These are phyloP conservation scores for Staphylotrichum tortipilum DNA, from an alignment of 495 filamentous ascomycete genomes.

Conservation along the genomic window DNA sequence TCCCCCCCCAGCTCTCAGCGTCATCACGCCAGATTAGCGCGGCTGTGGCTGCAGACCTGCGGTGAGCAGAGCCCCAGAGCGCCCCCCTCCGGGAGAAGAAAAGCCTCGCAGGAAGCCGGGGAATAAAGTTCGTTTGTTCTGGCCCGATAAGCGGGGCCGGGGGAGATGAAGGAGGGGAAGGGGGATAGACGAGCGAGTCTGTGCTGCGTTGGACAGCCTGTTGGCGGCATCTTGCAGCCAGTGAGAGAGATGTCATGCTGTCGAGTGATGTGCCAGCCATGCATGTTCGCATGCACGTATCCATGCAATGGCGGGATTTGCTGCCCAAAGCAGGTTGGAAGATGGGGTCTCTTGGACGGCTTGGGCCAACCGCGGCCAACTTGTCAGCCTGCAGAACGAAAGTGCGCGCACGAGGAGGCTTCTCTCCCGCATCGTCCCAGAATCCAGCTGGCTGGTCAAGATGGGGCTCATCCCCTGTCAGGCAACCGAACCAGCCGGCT, in stretches of 20 bases:
- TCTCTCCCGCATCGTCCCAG: background rate
- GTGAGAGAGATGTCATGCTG: background rate
- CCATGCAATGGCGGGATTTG: constrained; percentile 6
- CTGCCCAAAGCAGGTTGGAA: background rate
- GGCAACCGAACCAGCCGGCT: background rate
- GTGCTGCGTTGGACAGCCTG: background rate
- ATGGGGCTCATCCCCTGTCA: background rate
- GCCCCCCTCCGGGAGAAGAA: background rate
- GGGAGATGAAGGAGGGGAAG: background rate
- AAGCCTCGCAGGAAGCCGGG: background rate
- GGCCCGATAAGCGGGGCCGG: too few relatives aligned
- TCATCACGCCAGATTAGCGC: background rate
- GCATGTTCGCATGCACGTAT: constrained; percentile 10
- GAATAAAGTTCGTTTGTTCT: background rate
- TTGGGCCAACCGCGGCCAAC: background rate
- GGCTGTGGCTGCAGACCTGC: background rate
- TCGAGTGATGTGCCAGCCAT: constrained; percentile 17
- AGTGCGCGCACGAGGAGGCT: background rate
- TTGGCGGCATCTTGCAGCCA: constrained; percentile 2
- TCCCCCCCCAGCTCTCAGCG: background rate
- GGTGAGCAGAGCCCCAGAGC: background rate
- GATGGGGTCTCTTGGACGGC: background rate
- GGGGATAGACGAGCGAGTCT: background rate
- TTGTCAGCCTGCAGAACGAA: background rate
- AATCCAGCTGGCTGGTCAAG: background rate